phyloP scores from a whole-genome alignment of 192 early-diverging fungal species.

The Coemansia sp. region DNA sequence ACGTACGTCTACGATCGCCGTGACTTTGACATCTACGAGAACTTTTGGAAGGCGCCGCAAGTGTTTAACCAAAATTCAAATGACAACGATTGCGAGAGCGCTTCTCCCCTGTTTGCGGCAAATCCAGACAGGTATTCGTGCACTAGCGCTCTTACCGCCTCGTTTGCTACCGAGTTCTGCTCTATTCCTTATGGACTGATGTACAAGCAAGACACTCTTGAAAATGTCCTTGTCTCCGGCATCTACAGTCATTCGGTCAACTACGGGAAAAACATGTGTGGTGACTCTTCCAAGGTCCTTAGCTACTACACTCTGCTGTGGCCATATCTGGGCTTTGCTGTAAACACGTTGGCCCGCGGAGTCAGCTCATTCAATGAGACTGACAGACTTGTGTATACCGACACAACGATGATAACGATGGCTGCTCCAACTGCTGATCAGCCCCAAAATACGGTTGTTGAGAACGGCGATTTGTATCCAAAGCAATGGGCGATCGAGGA shows the following conservation, averaged over 20 bases:
- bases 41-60: not conserved
- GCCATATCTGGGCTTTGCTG: conserved; percentile 16
- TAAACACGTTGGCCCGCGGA: not conserved
- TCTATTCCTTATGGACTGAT: conserved; percentile 16
- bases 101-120: not conserved
- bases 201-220: conserved; percentile 9
- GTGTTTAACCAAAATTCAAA: not conserved
- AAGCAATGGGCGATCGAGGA: not conserved
- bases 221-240: conserved; percentile 2
- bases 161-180: conserved; percentile 8
- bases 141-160: not conserved
- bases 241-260: conserved; percentile 23
- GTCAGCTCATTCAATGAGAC: not conserved
- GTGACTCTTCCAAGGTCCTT: not conserved
- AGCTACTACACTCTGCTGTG: conserved; percentile 29
- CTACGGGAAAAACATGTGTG: conserved; percentile 11
- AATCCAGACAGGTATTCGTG: not conserved
- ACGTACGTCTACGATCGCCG: not conserved
- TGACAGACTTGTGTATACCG: not conserved
- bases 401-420: not conserved
- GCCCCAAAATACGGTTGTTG: not conserved
- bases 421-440: not conserved
- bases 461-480: conserved; percentile 1
- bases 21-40: not conserved
- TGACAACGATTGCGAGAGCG: not conserved